Conservation (phyloP, 352 stramenopile genomes). For the Phytophthora colocasiae region DNA sequence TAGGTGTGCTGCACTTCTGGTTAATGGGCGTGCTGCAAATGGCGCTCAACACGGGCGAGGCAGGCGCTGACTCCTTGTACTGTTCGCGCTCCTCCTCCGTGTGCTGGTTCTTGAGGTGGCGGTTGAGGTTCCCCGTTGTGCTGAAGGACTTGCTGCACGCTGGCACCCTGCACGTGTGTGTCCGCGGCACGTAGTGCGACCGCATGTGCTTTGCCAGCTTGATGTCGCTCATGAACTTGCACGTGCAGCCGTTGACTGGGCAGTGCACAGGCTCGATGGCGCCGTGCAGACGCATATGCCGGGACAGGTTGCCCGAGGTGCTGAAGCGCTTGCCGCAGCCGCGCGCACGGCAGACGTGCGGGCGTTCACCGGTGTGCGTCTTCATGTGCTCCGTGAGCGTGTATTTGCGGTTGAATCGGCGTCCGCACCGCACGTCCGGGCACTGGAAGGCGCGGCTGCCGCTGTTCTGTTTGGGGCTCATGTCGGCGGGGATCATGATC, state of each 20-base stretch:
- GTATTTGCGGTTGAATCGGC: conserved; percentile 74
- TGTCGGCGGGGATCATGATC: conserved; percentile 21
- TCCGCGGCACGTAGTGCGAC: conserved; percentile 43
- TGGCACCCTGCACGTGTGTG: conserved; percentile 45
- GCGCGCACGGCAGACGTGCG: conserved; percentile 44
- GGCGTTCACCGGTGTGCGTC: conserved; percentile 72
- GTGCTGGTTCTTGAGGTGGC: conserved; percentile 58
- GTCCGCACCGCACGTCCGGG: conserved; percentile 44
- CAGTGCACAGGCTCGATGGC: conserved; percentile 47
- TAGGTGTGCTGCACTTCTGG: conserved; percentile 26
- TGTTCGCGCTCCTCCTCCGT: conserved; percentile 31
- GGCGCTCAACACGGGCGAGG: conserved; percentile 18
- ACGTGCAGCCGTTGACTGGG: conserved; percentile 32
- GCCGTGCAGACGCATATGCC: conserved; percentile 54
- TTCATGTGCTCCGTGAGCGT: conserved; percentile 81
- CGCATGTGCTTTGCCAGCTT: conserved; percentile 58
- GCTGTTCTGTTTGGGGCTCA: conserved; percentile 20
- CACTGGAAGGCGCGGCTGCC: conserved; percentile 51
- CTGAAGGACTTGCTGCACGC: conserved; percentile 57
- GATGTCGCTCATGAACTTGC: conserved; percentile 47
- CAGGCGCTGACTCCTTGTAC: conserved; percentile 14
- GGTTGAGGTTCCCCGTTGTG: conserved; percentile 60
- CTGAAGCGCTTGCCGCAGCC: conserved; percentile 59
- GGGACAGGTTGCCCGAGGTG: conserved; percentile 57
- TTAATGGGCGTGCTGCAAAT: conserved; percentile 32